Evolutionary conservation across 2,329 filamentous ascomycete genomes (phyloP).

Genomic region (Coniella lustricola): DNA sequence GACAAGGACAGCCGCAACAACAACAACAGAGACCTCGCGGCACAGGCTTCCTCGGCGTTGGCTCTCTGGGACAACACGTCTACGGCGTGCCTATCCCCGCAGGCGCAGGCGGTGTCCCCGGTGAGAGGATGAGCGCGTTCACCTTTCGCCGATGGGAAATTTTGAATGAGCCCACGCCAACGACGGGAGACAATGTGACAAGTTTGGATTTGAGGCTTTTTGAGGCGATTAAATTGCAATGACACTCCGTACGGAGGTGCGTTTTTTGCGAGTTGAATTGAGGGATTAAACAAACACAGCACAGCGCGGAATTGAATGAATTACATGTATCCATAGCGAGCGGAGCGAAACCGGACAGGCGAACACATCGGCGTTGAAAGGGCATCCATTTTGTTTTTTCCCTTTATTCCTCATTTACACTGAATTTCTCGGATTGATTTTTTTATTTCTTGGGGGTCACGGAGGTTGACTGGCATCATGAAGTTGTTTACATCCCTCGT

Average conservation of each 20-base stretch:
- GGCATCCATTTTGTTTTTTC: no score
- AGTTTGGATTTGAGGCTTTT: constrained; percentile 52
- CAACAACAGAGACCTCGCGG: constrained; percentile 4
- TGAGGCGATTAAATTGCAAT: constrained; percentile 37
- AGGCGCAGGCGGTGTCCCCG: constrained; percentile 8
- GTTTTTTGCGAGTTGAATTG: background rate
- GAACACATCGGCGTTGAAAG: no score
- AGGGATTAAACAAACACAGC: background rate
- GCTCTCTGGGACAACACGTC: constrained; percentile 4
- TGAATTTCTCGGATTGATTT: no score
- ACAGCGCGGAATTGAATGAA: background rate
- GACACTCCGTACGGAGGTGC: background rate
- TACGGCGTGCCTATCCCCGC: constrained; percentile 7
- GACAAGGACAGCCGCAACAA: no score
- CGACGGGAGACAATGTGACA: constrained; percentile 50
- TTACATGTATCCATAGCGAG: no score
- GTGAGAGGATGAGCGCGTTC: constrained; percentile 23
- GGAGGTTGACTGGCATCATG: no score
- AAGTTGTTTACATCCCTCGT: background rate
- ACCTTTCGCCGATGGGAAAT: constrained; percentile 50
- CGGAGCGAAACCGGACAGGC: no score
- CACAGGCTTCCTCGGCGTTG: constrained; percentile 11
- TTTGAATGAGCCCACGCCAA: constrained; percentile 46
- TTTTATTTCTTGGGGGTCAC: no score
- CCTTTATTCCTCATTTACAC: no score